Evolutionary conservation across 768 basidiomycete genomes (phyloP).

Genomic region (Naganishia vishniacii): DNA sequence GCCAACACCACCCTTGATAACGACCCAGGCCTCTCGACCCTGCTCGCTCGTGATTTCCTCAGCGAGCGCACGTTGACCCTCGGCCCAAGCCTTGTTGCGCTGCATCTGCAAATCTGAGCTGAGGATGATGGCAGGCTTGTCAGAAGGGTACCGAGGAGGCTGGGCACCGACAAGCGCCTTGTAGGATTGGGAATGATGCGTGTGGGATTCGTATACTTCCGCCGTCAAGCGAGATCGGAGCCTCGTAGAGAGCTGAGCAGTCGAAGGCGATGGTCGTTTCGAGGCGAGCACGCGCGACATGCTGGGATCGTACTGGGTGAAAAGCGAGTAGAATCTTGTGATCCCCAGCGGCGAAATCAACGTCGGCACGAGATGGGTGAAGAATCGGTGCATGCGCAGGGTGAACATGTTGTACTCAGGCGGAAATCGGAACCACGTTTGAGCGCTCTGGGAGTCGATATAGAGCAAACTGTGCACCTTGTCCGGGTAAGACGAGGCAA

Average conservation of each 20-base stretch:
- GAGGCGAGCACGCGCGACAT: conserved; percentile 44
- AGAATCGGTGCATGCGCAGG: conserved; percentile 36
- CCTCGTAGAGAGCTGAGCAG: conserved; percentile 35
- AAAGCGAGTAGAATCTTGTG: conserved; percentile 39
- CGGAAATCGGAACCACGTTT: conserved; percentile 43
- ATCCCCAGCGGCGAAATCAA: conserved; percentile 43
- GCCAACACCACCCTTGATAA: conserved; percentile 25
- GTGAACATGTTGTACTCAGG: conserved; percentile 33
- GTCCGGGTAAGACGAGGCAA: conserved; percentile 41
- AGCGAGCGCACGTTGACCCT: conserved; percentile 42
- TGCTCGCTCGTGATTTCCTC: conserved; percentile 44
- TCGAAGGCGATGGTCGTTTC: conserved; percentile 34
- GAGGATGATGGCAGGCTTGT: conserved; percentile 38
- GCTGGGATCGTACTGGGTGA: conserved; percentile 40
- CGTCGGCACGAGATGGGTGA: conserved; percentile 39
- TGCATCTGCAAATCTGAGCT: conserved; percentile 35
- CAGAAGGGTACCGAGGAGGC: conserved; percentile 34
- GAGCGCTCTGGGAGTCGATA: conserved; percentile 46
- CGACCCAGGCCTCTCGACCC: conserved; percentile 28
- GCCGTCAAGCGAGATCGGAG: conserved; percentile 43
- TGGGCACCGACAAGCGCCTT: conserved; percentile 33
- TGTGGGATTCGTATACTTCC: conserved; percentile 43
- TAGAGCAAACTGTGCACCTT: conserved; percentile 42
- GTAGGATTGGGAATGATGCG: conserved; percentile 39
- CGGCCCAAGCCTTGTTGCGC: conserved; percentile 37